Evolutionary conservation across 371 early-diverging fungal genomes (phyloP), one percentile per base, ranked within the genome.

Genomic region (Rhizomucor pusillus): DNA sequence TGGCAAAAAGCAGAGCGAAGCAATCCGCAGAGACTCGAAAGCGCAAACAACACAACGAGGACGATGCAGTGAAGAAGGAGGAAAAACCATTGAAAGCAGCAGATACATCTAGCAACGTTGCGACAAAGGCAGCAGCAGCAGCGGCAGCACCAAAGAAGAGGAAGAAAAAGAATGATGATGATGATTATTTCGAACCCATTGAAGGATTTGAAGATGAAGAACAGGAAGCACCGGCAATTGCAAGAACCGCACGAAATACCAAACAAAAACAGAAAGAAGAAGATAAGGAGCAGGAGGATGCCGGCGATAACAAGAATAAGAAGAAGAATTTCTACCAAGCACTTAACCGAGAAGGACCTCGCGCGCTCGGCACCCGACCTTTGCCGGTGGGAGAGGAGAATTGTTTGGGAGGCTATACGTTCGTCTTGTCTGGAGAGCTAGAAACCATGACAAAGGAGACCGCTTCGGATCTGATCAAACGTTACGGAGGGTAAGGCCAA

Each of bases 391-490:
- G 95, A 7, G 82, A 75, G 16, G 79, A 77, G 5, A 88, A 89
- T 57, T 95, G 97, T 44, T 74, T 97, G 6, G 66, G 62, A 18
- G 91, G 90, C 6, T 58, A 83, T 50, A 87, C 94, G 0, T 98
- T 99, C 84, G 99, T 99, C 0, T 81, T 95, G 33, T 92, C 95
- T 3, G 99, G 99, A 34, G 91, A 95, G 50, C 75, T 94, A 19
- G 75, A 80, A 6, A 85, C 89, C 1, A 64, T 95, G 18, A 78
- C 87, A 1, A 84, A 48, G 18, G 50, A 94, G 19, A 91, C 93
- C 4, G 85, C 89, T 34, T 85, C 88, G 1, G 92, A 94, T 67
- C 71, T 98, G 7, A 84, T 95, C 16, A 95, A 92, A 76, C 81
- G 91, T 16, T 91, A 93, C 65, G 95, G 95, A 47, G 98, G 92